Percentiles rank a stretch among this genome's conserved stretches.
Conservation (phyloP, 208 protist species). For the Acanthamoeba triangularis region DNA sequence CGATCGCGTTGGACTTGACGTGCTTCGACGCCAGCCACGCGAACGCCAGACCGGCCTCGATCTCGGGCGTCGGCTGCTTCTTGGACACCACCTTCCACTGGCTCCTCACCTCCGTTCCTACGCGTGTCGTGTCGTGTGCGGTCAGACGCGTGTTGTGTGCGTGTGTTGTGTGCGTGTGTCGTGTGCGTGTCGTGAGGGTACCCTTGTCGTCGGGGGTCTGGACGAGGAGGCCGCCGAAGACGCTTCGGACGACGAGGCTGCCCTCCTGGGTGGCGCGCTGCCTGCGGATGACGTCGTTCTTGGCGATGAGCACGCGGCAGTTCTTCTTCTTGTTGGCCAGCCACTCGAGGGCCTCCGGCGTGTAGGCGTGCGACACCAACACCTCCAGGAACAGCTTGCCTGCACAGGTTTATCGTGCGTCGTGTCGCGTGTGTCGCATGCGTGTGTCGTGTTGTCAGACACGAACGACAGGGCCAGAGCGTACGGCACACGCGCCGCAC, state of each 20-base stretch:
- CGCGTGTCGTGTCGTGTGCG: too few relatives aligned
- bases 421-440: not conserved
- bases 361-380: slow-evolving; percentile 46
- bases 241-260: slow-evolving; percentile 30
- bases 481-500: not conserved
- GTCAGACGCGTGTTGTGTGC: not conserved
- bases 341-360: slow-evolving; percentile 63
- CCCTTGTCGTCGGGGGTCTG: slow-evolving; percentile 70
- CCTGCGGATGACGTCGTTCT: slow-evolving; percentile 14
- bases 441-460: not conserved
- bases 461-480: too few relatives aligned
- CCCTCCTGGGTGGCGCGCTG: not conserved
- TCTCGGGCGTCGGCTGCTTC: slow-evolving; percentile 76
- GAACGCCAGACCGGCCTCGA: slow-evolving; percentile 77
- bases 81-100: slow-evolving; percentile 79
- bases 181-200: too few relatives aligned
- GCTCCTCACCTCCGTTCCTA: not conserved
- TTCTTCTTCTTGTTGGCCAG: slow-evolving; percentile 77
- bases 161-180: not conserved
- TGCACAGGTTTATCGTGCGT: not conserved
- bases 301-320: slow-evolving; percentile 73
- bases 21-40: slow-evolving; percentile 79
- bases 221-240: slow-evolving; percentile 66
- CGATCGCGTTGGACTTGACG: slow-evolving; percentile 85
- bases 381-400: slow-evolving; percentile 72